Evolutionary conservation across 208 protist species (phyloP).

Genomic region (Leishmania guyanensis): DNA sequence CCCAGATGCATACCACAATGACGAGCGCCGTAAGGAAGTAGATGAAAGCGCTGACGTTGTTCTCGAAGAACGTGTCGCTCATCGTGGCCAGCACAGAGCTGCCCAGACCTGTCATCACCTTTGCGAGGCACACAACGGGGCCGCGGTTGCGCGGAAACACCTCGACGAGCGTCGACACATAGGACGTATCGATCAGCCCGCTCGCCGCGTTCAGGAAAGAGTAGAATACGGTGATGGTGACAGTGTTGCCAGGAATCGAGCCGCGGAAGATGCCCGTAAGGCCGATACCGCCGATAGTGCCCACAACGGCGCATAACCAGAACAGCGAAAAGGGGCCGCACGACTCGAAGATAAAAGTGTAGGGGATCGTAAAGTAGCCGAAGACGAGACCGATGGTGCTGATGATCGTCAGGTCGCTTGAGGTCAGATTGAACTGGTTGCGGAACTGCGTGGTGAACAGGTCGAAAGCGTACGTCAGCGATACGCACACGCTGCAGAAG

Average conservation of each 20-base stretch:
- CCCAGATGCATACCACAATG: conserved; percentile 46
- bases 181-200: conserved; percentile 51
- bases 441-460: conserved; percentile 61
- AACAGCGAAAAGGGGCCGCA: conserved; percentile 52
- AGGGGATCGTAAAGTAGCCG: conserved; percentile 68
- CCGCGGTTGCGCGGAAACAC: conserved; percentile 72
- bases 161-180: conserved; percentile 60
- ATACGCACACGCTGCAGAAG: conserved; percentile 71
- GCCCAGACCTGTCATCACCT: conserved; percentile 78
- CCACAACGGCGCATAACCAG: conserved; percentile 33
- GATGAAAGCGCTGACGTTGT: conserved; percentile 53
- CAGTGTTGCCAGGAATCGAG: conserved; percentile 51
- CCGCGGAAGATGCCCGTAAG: conserved; percentile 43
- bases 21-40: conserved; percentile 51
- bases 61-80: conserved; percentile 52
- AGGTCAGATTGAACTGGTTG: conserved; percentile 38
- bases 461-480: conserved; percentile 69
- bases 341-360: conserved; percentile 64
- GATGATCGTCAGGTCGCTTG: conserved; percentile 65
- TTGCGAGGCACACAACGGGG: conserved; percentile 62
- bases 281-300: conserved; percentile 41
- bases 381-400: conserved; percentile 78
- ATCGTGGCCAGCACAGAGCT: conserved; percentile 56
- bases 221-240: conserved; percentile 61
- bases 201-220: conserved; percentile 56